Conservation (phyloP, 2,329 filamentous ascomycete species). For the Trichophyton schoenleinii region DNA sequence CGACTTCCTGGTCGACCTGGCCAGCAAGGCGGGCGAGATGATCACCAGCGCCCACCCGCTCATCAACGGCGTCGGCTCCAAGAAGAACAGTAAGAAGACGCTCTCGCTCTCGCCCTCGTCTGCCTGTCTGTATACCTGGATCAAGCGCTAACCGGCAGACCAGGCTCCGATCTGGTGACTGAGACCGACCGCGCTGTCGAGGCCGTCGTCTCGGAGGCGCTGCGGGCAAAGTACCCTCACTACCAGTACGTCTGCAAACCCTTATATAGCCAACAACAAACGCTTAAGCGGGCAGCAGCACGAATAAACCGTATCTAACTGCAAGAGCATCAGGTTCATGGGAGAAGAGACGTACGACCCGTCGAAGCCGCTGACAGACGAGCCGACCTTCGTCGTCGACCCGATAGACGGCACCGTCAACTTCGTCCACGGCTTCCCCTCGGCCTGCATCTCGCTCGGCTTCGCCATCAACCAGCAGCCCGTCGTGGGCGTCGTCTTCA, state of each 20-base stretch:
- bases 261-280: too few species aligned
- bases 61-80: slow-evolving; percentile 28
- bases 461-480: slow-evolving; percentile 40
- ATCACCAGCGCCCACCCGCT: slow-evolving; percentile 33
- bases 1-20: slow-evolving; percentile 29
- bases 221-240: slow-evolving; percentile 41
- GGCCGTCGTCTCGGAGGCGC: slow-evolving; percentile 40
- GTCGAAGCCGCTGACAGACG: slow-evolving; percentile 37
- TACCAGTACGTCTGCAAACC: slow-evolving; percentile 31
- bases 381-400: slow-evolving; percentile 50
- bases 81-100: slow-evolving; percentile 32
- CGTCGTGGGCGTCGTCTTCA: slow-evolving; percentile 48
- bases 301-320: neutral
- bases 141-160: too few species aligned
- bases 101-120: neutral
- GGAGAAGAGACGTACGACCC: slow-evolving; percentile 50
- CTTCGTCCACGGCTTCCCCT: slow-evolving; percentile 50
- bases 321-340: slow-evolving; percentile 33
- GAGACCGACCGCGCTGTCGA: slow-evolving; percentile 53
- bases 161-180: slow-evolving; percentile 50
- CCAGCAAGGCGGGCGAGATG: slow-evolving; percentile 30
- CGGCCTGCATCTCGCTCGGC: slow-evolving; percentile 48
- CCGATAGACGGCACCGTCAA: slow-evolving; percentile 55
- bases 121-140: neutral
- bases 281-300: too few species aligned